These are phyloP conservation scores for Puccinia horiana DNA, from an alignment of 1,284 basidiomycete genomes.

Conservation along the genomic window DNA sequence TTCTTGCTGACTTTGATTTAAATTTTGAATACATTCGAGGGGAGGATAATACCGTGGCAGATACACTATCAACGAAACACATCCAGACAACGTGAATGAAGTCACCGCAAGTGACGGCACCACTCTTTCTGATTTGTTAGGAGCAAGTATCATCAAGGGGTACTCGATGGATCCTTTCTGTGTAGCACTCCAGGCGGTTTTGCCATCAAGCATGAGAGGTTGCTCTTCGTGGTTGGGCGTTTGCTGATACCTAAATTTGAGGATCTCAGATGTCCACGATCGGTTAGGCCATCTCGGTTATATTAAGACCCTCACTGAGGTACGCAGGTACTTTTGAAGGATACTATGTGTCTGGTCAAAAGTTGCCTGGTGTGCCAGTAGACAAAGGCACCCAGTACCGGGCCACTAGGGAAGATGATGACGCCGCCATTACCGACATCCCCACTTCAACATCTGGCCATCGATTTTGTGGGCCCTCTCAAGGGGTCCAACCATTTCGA, in stretches of 20 bases:
- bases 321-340: conserved; percentile 58
- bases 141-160: no score
- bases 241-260: background rate
- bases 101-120: no score
- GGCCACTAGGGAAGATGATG: conserved; percentile 16
- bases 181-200: no score
- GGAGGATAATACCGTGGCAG: no score
- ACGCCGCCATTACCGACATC: no score
- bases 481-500: background rate
- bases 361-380: conserved; percentile 50
- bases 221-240: conserved; percentile 1
- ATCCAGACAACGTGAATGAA: no score
- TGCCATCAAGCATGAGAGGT: background rate
- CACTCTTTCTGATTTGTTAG: no score
- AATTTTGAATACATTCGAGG: no score
- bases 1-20: no score
- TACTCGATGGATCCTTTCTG: no score
- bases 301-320: background rate
- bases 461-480: background rate
- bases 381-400: conserved; percentile 46
- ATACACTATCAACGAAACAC: no score
- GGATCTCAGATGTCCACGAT: background rate
- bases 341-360: background rate
- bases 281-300: background rate
- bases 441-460: no score